Evolutionary conservation across 805 yeast genomes (phyloP).

Genomic region (Wickerhamiella sergipiensis): DNA sequence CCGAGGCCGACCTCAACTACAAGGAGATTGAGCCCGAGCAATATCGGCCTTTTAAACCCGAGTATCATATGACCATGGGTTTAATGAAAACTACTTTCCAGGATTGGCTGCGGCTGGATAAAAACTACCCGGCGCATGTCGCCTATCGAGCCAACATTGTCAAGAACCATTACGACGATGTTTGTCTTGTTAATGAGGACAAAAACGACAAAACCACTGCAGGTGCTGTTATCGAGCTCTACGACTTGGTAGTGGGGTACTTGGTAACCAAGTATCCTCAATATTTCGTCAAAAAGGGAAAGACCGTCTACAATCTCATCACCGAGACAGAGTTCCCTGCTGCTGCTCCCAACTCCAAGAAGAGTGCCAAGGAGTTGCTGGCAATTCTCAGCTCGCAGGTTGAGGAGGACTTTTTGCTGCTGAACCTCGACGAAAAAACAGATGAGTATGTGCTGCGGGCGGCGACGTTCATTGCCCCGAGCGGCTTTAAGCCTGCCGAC

Average conservation of each 20-base stretch:
- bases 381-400: slow-evolving; percentile 23
- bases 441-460: slow-evolving; percentile 38
- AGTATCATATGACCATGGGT: slow-evolving; percentile 53
- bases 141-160: slow-evolving; percentile 27
- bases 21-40: slow-evolving; percentile 4
- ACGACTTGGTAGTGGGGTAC: slow-evolving; percentile 30
- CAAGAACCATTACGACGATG: slow-evolving; percentile 10
- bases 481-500: slow-evolving; percentile 54
- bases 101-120: slow-evolving; percentile 50
- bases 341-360: slow-evolving; percentile 1
- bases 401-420: slow-evolving; percentile 53
- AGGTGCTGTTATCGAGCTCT: slow-evolving; percentile 35
- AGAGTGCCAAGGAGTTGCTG: slow-evolving; percentile 1
- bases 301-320: slow-evolving; percentile 6
- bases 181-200: slow-evolving; percentile 3
- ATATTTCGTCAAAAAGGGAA: slow-evolving; percentile 27
- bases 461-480: slow-evolving; percentile 49
- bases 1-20: slow-evolving; percentile 6
- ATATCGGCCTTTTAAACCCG: slow-evolving; percentile 45
- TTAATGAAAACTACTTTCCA: slow-evolving; percentile 34
- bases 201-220: slow-evolving; percentile 18
- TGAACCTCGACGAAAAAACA: slow-evolving; percentile 31
- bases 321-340: slow-evolving; percentile 3
- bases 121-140: slow-evolving; percentile 38
- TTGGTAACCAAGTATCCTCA: slow-evolving; percentile 38